Evolutionary conservation across 305 asterid species (phyloP).

Genomic region (Fraxinus ornus): DNA sequence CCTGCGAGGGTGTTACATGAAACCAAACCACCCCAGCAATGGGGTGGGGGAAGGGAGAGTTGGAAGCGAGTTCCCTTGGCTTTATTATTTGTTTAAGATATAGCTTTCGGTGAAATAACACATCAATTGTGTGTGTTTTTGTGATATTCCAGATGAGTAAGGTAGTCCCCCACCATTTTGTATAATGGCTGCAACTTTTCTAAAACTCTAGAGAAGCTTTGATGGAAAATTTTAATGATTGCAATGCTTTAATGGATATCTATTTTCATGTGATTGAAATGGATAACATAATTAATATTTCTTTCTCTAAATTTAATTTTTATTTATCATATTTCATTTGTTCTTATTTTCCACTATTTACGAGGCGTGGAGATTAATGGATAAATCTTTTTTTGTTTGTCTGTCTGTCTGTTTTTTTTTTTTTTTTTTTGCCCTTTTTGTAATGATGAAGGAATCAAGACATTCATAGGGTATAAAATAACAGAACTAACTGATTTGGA

Average conservation of each 20-base stretch:
- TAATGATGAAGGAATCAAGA: constrained; percentile 72
- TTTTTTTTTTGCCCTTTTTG: too few species aligned
- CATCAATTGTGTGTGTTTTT: too few species aligned
- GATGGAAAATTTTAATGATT: constrained; percentile 32
- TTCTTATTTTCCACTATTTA: too few species aligned
- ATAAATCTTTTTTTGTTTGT: constrained; percentile 52
- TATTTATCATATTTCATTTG: too few species aligned
- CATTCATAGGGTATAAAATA: constrained; percentile 57
- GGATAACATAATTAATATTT: constrained; percentile 36
- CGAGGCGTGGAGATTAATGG: constrained; percentile 45
- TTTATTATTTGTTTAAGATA: too few species aligned
- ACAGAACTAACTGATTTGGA: constrained; percentile 31
- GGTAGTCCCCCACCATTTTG: constrained; percentile 65
- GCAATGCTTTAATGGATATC: constrained; percentile 41
- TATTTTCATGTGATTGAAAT: constrained; percentile 35
- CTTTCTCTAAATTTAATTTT: not conserved
- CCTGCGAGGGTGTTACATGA: too few species aligned
- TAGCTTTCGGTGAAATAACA: too few species aligned
- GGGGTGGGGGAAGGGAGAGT: too few species aligned
- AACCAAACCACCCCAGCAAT: too few species aligned
- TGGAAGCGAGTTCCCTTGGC: too few species aligned
- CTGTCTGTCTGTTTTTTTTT: too few species aligned
- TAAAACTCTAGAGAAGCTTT: constrained; percentile 44
- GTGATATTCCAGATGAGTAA: constrained; percentile 38
- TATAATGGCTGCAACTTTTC: constrained; percentile 57